Base-by-base conservation (phyloP, 345 rosid species). In the Murraya koenigii region DNA sequence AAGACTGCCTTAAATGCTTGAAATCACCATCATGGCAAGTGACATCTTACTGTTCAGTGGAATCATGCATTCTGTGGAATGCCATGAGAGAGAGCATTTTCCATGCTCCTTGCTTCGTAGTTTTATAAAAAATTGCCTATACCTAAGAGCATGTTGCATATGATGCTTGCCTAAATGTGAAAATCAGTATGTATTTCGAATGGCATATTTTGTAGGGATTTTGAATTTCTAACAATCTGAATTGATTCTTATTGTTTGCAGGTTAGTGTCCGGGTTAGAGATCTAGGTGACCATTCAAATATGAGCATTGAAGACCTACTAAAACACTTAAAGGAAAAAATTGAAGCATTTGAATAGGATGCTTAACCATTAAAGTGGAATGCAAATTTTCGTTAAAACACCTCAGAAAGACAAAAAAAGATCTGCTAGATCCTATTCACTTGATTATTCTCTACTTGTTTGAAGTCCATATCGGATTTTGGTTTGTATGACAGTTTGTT, bases 251-350 rank as follows among this genome's bases (percentile, higher is more conserved):
- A 13, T 30, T 55, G 71, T 62, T 81, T 84, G 17, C 89, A 96
- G 99, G 97, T 94, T 74, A 91, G 93, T 69, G 94, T 93, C 13
- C 87, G 97, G 69, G 81, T 86, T 44, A 89, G 99, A 80, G 98
- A 91, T 80, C 85, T 82, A 69, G 85, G 82, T 26, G 97, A 90
- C 67, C 93, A 83, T 77, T 67, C 89, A 6, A 85, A 87, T 33
- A 91, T 83, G 97, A 85, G 88, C 79, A 84, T 88, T 0, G 89
- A 81, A 36, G 82, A 79, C 84, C 83, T 97, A 66, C 84, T 97
- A 28, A 66, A 89, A 78, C 91, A 78, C 80, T 92, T 93, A 66
- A 76, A 79, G 87, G 80, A 86, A 54, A 92, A 88, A 85, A 80
- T 80, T 47, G 88, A 85, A 14, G 87, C 88, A 30, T 93, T 83